phyloP scores from a whole-genome alignment of 164 flowering plant genomes.

The Vitis cinerea region DNA sequence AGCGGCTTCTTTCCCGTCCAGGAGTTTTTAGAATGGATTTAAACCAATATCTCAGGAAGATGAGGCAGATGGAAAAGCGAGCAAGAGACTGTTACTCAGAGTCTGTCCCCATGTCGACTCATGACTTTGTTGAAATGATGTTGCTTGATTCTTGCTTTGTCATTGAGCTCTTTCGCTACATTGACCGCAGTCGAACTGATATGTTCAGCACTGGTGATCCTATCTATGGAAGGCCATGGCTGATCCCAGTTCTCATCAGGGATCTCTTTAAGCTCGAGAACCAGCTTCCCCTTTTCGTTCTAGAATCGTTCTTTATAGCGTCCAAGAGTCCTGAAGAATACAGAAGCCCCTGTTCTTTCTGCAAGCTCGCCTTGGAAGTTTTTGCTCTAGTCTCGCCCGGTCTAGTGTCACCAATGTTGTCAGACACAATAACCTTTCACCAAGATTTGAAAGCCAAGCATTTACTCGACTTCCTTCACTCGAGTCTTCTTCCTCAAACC shows the following conservation, averaged over 20 bases:
- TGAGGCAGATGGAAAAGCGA: background rate
- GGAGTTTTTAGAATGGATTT: background rate
- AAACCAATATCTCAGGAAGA: background rate
- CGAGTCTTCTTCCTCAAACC: background rate
- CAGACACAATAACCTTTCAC: background rate
- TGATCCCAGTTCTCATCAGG: no score
- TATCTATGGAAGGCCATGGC: no score
- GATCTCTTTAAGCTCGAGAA: no score
- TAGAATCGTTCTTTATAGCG: no score
- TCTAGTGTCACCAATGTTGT: background rate
- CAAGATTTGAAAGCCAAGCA: background rate
- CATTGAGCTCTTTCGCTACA: slow-evolving; percentile 9
- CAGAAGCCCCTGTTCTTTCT: no score
- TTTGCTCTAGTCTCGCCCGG: slow-evolving; percentile 2
- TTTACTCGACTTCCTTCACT: slow-evolving; percentile 8
- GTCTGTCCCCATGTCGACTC: background rate
- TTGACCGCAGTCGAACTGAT: background rate
- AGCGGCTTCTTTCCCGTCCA: slow-evolving; percentile 1
- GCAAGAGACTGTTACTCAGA: slow-evolving; percentile 11
- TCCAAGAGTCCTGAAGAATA: no score
- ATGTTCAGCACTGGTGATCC: no score
- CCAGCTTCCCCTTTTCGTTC: no score
- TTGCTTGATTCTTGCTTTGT: slow-evolving; percentile 23
- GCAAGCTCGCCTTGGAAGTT: slow-evolving; percentile 7
- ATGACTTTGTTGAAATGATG: slow-evolving; percentile 21